Evolutionary conservation across 2,329 filamentous ascomycete species (phyloP), one percentile per base, ranked within the genome.

Genomic region (Hypoxylon sp.): DNA sequence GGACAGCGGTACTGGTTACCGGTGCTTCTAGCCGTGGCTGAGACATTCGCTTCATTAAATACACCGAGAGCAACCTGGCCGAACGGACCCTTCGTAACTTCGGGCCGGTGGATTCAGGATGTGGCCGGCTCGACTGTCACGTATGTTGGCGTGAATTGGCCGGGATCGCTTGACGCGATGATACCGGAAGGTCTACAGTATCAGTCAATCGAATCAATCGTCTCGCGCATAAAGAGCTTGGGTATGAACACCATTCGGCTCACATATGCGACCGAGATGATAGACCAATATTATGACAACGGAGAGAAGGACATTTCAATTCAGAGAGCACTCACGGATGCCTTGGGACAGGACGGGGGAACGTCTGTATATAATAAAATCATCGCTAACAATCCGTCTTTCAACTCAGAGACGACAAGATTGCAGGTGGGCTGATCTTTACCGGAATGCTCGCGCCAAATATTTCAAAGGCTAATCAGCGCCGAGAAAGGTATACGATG

Each of bases 211-310:
- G 80, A 83, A 37, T 79, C 78, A 2, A 87, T 91, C 29, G 84
- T 90, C 0, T 78, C 83, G 0, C 84, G 84, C 75, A 83, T 90
- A 70, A 89, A 88, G 70, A 83, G 83, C 63, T 73, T 90, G 1
- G 88, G 88, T n/a, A 87, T 91, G 82, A 91, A 91, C 71, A 84
- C 86, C 0, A 84, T 91, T 31, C 87, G 89, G 0, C 78, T 91
- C 10, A 90, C 88, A 0, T 91, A 86, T 58, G 88, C 89, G 2
- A 91, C 86, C 62, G 84, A 91, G 75, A 87, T 91, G 85, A 80
- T 91, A 51, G 89, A 91, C 68, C 82, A 88, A 73, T 87, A 87
- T 60, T 84, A 86, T 47, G 81, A 79, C 50, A 85, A 85, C 46
- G 81, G 79, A 22, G 82, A 84, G 10, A 68, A 76, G 9, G 86